These are phyloP conservation scores for Fistulina hepatica DNA, from an alignment of 1,284 basidiomycete genomes.

Conservation along the genomic window DNA sequence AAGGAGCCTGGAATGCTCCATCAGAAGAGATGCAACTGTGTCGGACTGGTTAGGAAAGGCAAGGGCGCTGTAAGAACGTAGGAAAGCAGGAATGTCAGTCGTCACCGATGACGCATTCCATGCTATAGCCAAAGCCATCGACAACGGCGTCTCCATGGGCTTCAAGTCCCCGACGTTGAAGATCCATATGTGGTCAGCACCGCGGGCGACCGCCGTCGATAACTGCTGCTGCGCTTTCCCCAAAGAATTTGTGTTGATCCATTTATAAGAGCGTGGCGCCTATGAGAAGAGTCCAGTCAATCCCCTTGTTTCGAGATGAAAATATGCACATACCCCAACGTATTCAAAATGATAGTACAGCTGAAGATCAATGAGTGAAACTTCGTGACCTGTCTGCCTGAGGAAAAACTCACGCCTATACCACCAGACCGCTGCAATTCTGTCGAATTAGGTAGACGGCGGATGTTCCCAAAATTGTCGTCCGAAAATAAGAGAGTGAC, in stretches of 20 bases:
- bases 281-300: no score
- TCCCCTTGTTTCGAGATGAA: no score
- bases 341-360: slow-evolving; percentile 9
- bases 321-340: no score
- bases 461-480: slow-evolving; percentile 30
- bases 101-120: slow-evolving; percentile 44
- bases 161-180: slow-evolving; percentile 64
- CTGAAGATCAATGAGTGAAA: neutral
- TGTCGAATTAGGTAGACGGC: slow-evolving; percentile 6
- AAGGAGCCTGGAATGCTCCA: slow-evolving; percentile 51
- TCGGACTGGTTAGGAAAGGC: slow-evolving; percentile 25
- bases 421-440: slow-evolving; percentile 9
- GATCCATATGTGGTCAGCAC: slow-evolving; percentile 47
- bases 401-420: slow-evolving; percentile 5
- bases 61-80: slow-evolving; percentile 57
- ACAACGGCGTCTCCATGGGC: slow-evolving; percentile 61
- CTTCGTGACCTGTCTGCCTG: neutral
- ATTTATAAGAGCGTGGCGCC: slow-evolving; percentile 47
- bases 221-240: slow-evolving; percentile 29
- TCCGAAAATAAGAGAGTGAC: slow-evolving; percentile 51
- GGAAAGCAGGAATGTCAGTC: slow-evolving; percentile 39
- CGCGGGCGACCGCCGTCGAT: slow-evolving; percentile 44
- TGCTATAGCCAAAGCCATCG: slow-evolving; percentile 30
- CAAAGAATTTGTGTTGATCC: slow-evolving; percentile 22
- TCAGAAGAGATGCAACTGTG: slow-evolving; percentile 40